Base-by-base conservation (phyloP, 1,284 basidiomycete genomes). In the Fomitiporia mediterranea region DNA sequence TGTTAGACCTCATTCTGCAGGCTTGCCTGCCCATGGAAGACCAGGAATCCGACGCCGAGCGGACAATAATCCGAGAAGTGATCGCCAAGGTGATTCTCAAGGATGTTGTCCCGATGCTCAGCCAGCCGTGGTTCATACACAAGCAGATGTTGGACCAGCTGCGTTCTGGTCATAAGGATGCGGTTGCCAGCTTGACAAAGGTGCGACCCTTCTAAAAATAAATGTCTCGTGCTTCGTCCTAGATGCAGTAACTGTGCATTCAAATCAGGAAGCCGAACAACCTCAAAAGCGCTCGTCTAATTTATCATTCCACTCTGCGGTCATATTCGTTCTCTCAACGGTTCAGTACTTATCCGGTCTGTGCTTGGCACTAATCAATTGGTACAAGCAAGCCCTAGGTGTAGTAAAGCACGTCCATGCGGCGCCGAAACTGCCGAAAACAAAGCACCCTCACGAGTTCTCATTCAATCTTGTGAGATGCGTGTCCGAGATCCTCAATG, bases 81-180 rank as follows among this genome's bases (percentile, higher is more conserved):
- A 66, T 91, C 46, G 76, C 91, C 63, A 88, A 86, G 65, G 75
- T 89, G 25, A 68, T 93, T 17, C 69, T 89, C 59, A 74, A 77
- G 50, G 82, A 83, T 59, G 72, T 89, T 11, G 71, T 91, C 25
- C 83, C 83, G 25, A 82, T 79, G 60, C 68, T 92, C 38, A 79
- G 82, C 4, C 86, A 92, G 65, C 89, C 91, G 0, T 91, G 89
- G 89, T 92, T 91, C 66, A 77, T 92, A 38, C 79, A 91, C 51
- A 82, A 77, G 65, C 65, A 75, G 4, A 75, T 88, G 7, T 71
- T 90, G 32, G 81, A 84, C 64, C 68, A 82, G 7, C 67, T 92
- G 25, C 83, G 79, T 25, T 72, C 75, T 69, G 51, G 73, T 71
- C 27, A 68, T 67, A 32, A 60, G 60, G n/a, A n/a, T n/a, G 32